phyloP scores from a whole-genome alignment of 192 early-diverging fungal species.

The Umbelopsis vinacea region DNA sequence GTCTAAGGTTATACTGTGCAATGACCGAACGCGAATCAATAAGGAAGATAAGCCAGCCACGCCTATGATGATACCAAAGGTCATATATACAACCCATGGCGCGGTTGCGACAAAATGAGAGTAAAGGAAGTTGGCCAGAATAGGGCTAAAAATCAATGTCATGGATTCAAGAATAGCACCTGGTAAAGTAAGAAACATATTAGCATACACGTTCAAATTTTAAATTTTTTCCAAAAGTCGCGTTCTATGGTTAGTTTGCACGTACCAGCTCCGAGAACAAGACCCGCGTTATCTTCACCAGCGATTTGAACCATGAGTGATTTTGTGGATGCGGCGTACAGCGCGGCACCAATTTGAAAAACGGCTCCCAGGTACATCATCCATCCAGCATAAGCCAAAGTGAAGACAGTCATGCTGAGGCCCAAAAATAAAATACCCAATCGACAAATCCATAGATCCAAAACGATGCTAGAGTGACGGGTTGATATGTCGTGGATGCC shows the following conservation, averaged over 20 bases:
- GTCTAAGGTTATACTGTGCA: not conserved
- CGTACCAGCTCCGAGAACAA: constrained; percentile 5
- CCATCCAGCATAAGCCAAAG: not conserved
- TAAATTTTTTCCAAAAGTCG: too few relatives aligned
- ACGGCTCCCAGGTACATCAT: not conserved
- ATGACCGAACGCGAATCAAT: not conserved
- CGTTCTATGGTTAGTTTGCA: not conserved
- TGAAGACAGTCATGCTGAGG: not conserved
- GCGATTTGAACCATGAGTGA: not conserved
- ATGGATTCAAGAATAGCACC: not conserved
- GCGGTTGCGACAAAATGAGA: not conserved
- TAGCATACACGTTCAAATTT: not conserved
- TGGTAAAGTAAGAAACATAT: not conserved
- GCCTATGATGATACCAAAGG: too few relatives aligned
- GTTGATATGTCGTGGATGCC: not conserved
- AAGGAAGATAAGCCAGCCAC: not conserved
- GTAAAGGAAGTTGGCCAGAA: not conserved
- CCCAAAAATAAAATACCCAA: not conserved
- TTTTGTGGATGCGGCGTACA: not conserved
- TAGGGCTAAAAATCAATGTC: not conserved
- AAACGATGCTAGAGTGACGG: not conserved
- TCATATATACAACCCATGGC: constrained; percentile 1
- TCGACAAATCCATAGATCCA: not conserved
- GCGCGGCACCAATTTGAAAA: not conserved
- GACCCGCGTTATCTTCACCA: constrained; percentile 4